A percentile compares a stretch with the other conserved stretches of the same genome.
Evolutionary conservation across 306 rosid genomes (phyloP).

Genomic region (Hylodesmum podocarpum): DNA sequence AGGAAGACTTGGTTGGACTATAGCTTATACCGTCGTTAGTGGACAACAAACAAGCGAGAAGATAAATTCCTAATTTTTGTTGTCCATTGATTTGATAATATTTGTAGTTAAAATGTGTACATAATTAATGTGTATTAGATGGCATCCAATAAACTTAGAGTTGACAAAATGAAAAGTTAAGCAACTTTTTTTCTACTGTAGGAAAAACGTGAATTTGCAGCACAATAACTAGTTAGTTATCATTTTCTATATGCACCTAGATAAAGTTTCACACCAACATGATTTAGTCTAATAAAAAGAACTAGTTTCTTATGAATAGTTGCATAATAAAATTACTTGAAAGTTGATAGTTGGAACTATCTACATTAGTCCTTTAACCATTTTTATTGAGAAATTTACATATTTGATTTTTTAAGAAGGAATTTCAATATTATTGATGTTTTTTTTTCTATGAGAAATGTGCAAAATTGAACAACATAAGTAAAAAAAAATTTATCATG

Average conservation of each 20-base stretch:
- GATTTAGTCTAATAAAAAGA: too few species aligned
- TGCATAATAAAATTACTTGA: too few species aligned
- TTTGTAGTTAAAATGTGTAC: not conserved
- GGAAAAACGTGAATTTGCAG: not conserved
- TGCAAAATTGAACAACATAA: too few species aligned
- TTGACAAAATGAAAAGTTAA: not conserved
- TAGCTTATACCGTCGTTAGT: slow-evolving; percentile 30
- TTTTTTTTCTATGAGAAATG: too few species aligned
- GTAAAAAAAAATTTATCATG: too few species aligned
- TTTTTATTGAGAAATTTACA: too few species aligned
- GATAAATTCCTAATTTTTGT: slow-evolving; percentile 12
- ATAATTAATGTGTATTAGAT: not conserved
- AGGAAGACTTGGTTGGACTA: slow-evolving; percentile 23
- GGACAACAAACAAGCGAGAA: slow-evolving; percentile 19
- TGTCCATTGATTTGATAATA: slow-evolving; percentile 4
- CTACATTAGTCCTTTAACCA: too few species aligned
- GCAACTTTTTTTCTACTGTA: not conserved
- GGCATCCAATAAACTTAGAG: not conserved
- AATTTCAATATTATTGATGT: too few species aligned
- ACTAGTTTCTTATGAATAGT: too few species aligned
- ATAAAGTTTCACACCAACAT: not conserved
- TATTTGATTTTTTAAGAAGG: too few species aligned
- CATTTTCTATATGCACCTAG: not conserved
- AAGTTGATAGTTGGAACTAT: too few species aligned
- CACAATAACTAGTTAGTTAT: not conserved